Base-by-base conservation (phyloP, 192 early-diverging fungal species). In the Lunasporangiospora selenospora region DNA sequence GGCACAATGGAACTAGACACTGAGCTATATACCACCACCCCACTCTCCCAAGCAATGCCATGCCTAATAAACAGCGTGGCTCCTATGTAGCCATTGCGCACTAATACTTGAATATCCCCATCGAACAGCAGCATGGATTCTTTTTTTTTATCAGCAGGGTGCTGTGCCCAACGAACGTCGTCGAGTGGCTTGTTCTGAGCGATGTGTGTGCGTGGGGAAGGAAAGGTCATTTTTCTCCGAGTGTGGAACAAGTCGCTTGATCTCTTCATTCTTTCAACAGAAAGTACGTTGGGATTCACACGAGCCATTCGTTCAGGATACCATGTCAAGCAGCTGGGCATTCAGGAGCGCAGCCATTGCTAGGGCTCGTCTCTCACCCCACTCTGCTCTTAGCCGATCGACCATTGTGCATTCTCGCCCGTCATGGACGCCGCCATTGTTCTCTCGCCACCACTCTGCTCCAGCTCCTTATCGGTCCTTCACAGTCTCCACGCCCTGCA, bases 311-410 rank as follows among this genome's bases (percentile, higher is more conserved):
- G 26, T 55, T 39, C 53, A n/a, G 8, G 26, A 18, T 33, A 42
- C 10, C 27, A 62, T 55, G 62, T 47, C 62, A 3, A 34, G 26
- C 23, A 46, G 52, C 18, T 43, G 62, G n/a, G 44, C 44, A 64
- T 55, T 64, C 52, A 64, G 15, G 9, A 3, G 29, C 10, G 42
- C 52, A n/a, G 51, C 62, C 33, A 43, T 4, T 6, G 21, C 6
- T 11, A 11, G 6, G 21, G 5, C 16, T 4, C 21, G 15, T 43
- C 16, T 43, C 16, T 19, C 21, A 11, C 21, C 6, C 16, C 41
- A n/a, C 16, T 43, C 41, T 43, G 16, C 41, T 16, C 16, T 16
- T 6, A 6, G 15, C 41, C 8, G 16, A 19, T 19, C 41, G 41
- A 43, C 16, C 41, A 43, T 43, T 43, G 16, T 18, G 15, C 41